A percentile compares a stretch with the other conserved stretches of the same genome.
Conservation (phyloP, 208 protist species). For the Leishmania major region DNA sequence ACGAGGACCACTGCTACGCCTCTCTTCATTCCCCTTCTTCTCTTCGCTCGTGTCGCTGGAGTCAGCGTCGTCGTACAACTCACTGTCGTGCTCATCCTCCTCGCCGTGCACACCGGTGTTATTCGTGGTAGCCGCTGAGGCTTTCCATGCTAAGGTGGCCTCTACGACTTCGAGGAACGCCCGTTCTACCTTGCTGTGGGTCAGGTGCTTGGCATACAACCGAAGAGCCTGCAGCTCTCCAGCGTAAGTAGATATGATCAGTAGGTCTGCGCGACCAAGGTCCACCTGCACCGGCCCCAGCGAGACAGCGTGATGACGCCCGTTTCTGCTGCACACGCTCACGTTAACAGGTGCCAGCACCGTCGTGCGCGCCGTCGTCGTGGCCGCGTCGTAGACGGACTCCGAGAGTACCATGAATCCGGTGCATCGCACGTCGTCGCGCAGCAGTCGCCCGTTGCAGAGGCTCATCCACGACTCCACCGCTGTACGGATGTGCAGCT, state of each 20-base stretch:
- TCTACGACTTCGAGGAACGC: constrained; percentile 37
- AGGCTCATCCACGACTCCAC: constrained; percentile 17
- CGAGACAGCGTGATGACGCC: constrained; percentile 47
- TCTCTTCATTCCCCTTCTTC: neutral
- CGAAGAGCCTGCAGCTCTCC: constrained; percentile 29
- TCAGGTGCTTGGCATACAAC: constrained; percentile 30
- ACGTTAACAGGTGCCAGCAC: constrained; percentile 45
- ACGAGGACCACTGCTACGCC: neutral
- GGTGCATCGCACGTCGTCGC: constrained; percentile 30
- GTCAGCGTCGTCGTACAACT: neutral
- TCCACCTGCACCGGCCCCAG: constrained; percentile 38
- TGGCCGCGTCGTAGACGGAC: constrained; percentile 28
- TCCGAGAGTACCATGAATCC: constrained; percentile 29
- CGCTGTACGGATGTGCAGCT: constrained; percentile 23
- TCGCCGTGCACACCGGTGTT: neutral
- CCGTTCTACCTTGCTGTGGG: constrained; percentile 37
- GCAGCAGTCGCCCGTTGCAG: constrained; percentile 20
- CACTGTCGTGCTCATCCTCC: constrained; percentile 2
- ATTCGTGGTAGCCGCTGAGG: constrained; percentile 12
- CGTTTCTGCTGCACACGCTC: constrained; percentile 31
- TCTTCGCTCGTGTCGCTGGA: neutral
- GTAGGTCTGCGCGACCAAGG: constrained; percentile 40
- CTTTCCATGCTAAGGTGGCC: constrained; percentile 38
- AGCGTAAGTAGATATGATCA: constrained; percentile 35
- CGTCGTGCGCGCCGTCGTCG: constrained; percentile 46